Conservation (phyloP, 305 asterid species). For the Euphrasia arctica region DNA sequence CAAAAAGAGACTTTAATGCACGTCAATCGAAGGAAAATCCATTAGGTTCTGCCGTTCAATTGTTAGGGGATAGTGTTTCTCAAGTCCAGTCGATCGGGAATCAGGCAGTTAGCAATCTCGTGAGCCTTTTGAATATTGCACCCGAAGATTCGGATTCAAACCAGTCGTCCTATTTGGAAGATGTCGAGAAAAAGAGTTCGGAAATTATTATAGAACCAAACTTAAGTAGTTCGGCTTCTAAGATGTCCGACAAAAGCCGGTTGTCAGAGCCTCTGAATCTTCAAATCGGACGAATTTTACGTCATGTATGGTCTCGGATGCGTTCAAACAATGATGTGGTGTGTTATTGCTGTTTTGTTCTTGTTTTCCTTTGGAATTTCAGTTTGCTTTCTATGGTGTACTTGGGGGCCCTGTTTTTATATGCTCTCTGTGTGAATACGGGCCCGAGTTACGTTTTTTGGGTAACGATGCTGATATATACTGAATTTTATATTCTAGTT, state of each 20-base stretch:
- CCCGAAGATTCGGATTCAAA: conserved; percentile 73
- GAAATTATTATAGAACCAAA: conserved; percentile 25
- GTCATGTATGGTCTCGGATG: conserved; percentile 91
- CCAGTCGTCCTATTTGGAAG: conserved; percentile 55
- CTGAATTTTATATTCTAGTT: conserved; percentile 77
- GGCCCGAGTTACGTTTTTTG: conserved; percentile 94
- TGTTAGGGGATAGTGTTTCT: conserved; percentile 90
- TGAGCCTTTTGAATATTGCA: conserved; percentile 73
- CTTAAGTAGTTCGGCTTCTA: conserved; percentile 62
- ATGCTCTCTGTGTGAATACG: conserved; percentile 92
- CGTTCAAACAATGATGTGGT: conserved; percentile 91
- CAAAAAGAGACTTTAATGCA: conserved; percentile 43
- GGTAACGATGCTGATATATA: conserved; percentile 87
- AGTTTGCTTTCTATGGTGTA: conserved; percentile 97
- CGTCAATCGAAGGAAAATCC: conserved; percentile 65
- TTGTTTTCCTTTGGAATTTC: conserved; percentile 88
- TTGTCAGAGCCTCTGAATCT: conserved; percentile 60
- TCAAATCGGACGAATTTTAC: conserved; percentile 77
- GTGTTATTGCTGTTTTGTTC: conserved; percentile 86
- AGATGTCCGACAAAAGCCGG: conserved; percentile 83
- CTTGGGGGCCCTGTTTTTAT: conserved; percentile 82
- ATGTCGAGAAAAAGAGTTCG: conserved; percentile 36
- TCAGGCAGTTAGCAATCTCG: conserved; percentile 90
- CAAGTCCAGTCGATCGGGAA: conserved; percentile 97
- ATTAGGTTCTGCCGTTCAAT: conserved; percentile 86